Percentiles rank a stretch among this genome's conserved stretches.
phyloP scores from a whole-genome alignment of 805 yeast species.

The Candida pseudofarinosa region DNA sequence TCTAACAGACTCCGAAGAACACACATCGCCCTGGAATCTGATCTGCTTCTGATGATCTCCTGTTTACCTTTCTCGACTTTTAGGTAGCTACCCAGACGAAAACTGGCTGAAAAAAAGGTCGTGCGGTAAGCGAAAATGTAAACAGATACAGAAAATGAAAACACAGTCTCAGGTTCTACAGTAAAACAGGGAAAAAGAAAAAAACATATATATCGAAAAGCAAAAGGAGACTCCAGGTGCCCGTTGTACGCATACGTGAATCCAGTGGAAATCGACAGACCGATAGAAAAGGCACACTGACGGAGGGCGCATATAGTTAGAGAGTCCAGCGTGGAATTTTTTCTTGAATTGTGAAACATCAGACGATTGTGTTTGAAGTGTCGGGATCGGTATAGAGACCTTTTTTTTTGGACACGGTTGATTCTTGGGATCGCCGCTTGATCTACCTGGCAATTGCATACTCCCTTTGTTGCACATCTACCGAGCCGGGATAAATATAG shows the following conservation, averaged over 20 bases:
- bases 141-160: background rate
- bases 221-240: background rate
- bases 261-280: background rate
- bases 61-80: background rate
- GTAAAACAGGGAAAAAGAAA: background rate
- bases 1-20: background rate
- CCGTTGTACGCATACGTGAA: background rate
- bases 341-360: background rate
- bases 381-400: background rate
- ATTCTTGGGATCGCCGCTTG: background rate
- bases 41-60: background rate
- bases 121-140: background rate
- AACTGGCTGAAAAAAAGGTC: background rate
- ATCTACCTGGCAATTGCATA: background rate
- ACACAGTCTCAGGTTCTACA: background rate
- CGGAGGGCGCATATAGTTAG: background rate
- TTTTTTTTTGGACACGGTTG: background rate
- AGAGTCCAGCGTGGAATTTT: background rate
- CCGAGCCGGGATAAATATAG: background rate
- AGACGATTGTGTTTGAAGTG: background rate
- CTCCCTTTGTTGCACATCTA: background rate
- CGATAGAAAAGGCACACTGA: background rate
- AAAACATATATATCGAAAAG: background rate
- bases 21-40: background rate
- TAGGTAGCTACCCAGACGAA: background rate